phyloP scores from a whole-genome alignment of 192 early-diverging fungal genomes.

The Umbelopsis isabellina region DNA sequence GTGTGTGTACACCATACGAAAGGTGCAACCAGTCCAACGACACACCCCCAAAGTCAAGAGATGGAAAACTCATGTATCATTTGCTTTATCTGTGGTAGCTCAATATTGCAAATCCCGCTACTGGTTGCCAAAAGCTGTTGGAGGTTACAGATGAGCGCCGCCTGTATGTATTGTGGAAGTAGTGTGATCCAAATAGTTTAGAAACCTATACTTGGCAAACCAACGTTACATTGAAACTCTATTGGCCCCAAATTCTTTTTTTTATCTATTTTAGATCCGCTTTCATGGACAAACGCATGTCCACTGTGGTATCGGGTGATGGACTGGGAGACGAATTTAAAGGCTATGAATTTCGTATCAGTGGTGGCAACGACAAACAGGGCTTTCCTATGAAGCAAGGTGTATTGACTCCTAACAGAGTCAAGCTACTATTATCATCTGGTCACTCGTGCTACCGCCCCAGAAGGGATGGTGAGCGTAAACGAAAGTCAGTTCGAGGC shows the following conservation, averaged over 20 bases:
- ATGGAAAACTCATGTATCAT: background rate
- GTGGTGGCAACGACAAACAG: slow-evolving; percentile 99
- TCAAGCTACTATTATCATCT: slow-evolving; percentile 77
- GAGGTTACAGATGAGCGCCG: slow-evolving; percentile 95
- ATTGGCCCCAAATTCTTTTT: background rate
- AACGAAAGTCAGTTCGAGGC: slow-evolving; percentile 97
- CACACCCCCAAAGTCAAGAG: background rate
- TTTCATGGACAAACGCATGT: slow-evolving; percentile 97
- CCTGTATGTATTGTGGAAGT: slow-evolving; percentile 54
- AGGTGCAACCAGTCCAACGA: background rate
- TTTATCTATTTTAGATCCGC: slow-evolving; percentile 59
- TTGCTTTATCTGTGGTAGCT: slow-evolving; percentile 56
- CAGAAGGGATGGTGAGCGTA: slow-evolving; percentile 94
- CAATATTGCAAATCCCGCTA: slow-evolving; percentile 97
- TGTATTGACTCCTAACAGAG: slow-evolving; percentile 73
- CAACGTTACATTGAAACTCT: background rate
- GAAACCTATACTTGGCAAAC: too few species aligned
- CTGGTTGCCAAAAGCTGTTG: slow-evolving; percentile 95
- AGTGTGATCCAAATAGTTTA: background rate
- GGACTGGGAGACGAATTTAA: slow-evolving; percentile 98
- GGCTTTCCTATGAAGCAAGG: slow-evolving; percentile 99
- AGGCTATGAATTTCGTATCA: slow-evolving; percentile 98
- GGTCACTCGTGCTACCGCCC: slow-evolving; percentile 98
- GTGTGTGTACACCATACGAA: too few species aligned
- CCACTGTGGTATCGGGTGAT: slow-evolving; percentile 89